phyloP scores from a whole-genome alignment of 192 early-diverging fungal species.

The Mortierella hygrophila region DNA sequence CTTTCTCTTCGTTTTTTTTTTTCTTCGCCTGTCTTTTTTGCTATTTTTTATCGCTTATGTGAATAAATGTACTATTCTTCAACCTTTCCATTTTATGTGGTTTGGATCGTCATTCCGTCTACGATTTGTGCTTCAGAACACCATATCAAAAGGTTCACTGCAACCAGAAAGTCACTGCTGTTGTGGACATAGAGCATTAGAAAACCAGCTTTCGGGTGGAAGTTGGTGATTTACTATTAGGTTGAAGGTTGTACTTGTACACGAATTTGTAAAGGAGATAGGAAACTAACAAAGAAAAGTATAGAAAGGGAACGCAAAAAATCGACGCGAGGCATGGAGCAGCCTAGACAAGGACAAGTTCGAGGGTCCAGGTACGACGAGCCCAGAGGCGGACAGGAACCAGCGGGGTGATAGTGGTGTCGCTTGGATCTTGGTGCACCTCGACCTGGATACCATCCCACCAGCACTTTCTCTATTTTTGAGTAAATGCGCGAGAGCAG shows the following conservation, averaged over 20 bases:
- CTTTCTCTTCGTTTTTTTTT: neutral
- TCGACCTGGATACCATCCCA: conserved; percentile 83
- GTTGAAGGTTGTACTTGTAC: too few relatives aligned
- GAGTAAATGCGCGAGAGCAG: neutral
- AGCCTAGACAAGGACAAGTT: conserved; percentile 76
- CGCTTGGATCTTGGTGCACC: conserved; percentile 41
- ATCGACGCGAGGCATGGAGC: neutral
- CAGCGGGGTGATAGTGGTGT: conserved; percentile 38
- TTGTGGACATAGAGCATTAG: too few relatives aligned
- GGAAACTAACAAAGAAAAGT: too few relatives aligned
- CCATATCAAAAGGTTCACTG: too few relatives aligned
- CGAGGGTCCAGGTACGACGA: conserved; percentile 83
- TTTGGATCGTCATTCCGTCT: neutral
- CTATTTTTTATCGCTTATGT: neutral
- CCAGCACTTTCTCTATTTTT: conserved; percentile 79
- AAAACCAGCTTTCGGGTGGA: too few relatives aligned
- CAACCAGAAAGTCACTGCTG: too few relatives aligned
- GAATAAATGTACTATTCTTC: neutral
- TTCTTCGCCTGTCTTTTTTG: neutral
- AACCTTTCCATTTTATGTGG: neutral
- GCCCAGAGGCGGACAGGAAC: conserved; percentile 78
- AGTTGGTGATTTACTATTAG: too few relatives aligned
- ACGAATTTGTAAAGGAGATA: too few relatives aligned
- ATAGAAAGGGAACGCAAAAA: too few relatives aligned
- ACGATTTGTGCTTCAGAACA: too few relatives aligned